Conservation (phyloP, 2,329 filamentous ascomycete genomes). For the Chalaropsis thielavioides region DNA sequence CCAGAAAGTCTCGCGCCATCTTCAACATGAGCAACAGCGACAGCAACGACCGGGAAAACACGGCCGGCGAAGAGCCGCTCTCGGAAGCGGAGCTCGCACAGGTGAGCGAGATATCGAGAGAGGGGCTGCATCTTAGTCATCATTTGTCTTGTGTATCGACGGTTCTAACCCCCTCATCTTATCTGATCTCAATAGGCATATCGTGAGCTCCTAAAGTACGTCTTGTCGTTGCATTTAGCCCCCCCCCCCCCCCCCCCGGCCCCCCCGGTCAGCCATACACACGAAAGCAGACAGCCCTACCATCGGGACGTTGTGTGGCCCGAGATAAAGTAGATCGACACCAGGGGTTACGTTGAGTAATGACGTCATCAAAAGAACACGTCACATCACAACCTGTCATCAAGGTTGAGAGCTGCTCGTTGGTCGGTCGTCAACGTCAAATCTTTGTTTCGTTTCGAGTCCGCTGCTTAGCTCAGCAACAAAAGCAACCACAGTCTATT, state of each 20-base stretch:
- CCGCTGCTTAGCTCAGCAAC: no score
- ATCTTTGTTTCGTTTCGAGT: no score
- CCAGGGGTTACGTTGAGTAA: background rate
- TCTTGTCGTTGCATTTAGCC: background rate
- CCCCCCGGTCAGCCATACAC: background rate
- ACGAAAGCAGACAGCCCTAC: background rate
- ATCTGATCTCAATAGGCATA: background rate
- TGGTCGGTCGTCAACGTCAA: no score
- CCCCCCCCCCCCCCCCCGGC: background rate
- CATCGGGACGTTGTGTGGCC: background rate
- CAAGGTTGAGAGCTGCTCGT: no score
- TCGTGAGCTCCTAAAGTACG: constrained; percentile 5
- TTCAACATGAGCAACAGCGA: background rate
- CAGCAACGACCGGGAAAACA: background rate
- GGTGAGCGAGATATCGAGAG: background rate
- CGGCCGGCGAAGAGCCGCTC: constrained; percentile 22
- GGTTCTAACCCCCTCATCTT: background rate
- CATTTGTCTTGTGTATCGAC: no score
- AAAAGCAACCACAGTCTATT: no score
- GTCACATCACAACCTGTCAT: no score
- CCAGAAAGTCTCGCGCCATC: no score
- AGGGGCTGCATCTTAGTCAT: background rate
- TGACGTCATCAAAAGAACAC: background rate
- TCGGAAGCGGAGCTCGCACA: constrained; percentile 4
- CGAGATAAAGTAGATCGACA: background rate